These are phyloP conservation scores for Ceratocystis cubensis DNA, from an alignment of 2,329 filamentous ascomycete genomes.

Conservation along the genomic window DNA sequence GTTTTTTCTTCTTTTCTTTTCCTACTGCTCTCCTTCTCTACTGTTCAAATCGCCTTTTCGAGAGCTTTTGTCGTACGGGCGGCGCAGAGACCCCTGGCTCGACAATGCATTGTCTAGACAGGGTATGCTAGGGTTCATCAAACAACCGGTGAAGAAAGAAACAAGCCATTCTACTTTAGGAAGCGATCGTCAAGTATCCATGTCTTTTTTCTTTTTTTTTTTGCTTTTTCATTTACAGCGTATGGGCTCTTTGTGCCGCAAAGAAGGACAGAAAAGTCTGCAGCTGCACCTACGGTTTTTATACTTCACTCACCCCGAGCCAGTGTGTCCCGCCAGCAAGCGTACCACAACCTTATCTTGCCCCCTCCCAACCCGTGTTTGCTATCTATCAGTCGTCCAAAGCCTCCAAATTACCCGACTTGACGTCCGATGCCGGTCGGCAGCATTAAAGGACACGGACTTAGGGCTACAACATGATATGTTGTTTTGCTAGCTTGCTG, in stretches of 20 bases:
- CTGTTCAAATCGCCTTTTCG: too few relatives aligned
- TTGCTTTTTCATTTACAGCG: not conserved
- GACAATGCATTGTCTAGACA: slow-evolving; percentile 4
- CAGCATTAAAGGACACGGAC: not conserved
- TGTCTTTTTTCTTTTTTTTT: not conserved
- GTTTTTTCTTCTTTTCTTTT: not conserved
- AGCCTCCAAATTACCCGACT: not conserved
- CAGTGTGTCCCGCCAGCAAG: not conserved
- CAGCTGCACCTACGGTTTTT: not conserved
- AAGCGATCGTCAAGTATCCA: not conserved
- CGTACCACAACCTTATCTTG: not conserved
- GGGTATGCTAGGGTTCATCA: not conserved
- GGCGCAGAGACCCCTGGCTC: not conserved
- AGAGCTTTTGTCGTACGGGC: not conserved
- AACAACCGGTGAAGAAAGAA: slow-evolving; percentile 4
- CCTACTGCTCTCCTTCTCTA: too few relatives aligned
- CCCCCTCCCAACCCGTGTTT: not conserved
- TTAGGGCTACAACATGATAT: not conserved
- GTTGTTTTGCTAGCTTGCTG: not conserved
- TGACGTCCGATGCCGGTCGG: not conserved
- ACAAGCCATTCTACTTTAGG: not conserved
- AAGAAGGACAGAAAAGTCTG: not conserved
- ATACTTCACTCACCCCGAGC: not conserved
- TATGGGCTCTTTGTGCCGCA: not conserved
- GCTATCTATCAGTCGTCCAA: not conserved